Evolutionary conservation across 139 green algal species (phyloP), one percentile per base, ranked within the genome.

Genomic region (Trebouxia sp.): DNA sequence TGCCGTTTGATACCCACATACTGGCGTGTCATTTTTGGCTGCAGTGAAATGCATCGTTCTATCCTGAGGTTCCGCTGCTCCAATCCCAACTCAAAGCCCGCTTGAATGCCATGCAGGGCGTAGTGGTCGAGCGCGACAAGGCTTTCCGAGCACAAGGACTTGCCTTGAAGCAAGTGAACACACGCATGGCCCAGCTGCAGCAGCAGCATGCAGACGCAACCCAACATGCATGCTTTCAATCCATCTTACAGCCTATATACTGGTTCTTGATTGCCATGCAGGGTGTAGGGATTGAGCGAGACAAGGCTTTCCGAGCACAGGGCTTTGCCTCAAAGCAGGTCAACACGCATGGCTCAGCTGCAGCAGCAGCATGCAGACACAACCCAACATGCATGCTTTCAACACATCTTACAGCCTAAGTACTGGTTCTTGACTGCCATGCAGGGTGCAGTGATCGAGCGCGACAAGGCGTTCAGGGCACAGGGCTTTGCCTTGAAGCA

Each of bases 51-150:
- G n/a, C n/a, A n/a, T n/a, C n/a, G n/a, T n/a, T n/a, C n/a, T n/a
- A n/a, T n/a, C n/a, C n/a, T n/a, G n/a, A n/a, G n/a, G n/a, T n/a
- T n/a, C n/a, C n/a, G n/a, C n/a, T n/a, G n/a, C n/a, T n/a, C n/a
- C n/a, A n/a, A n/a, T n/a, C n/a, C n/a, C n/a, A n/a, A n/a, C n/a
- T n/a, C n/a, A n/a, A n/a, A n/a, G n/a, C n/a, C n/a, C n/a, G n/a
- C 4, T 58, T 58, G 50, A 3, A 24, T 24, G 38, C n/a, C 20
- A 75, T 75, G 35, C 69, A 77, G 69, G 26, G 69, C 69, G 24
- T 77, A 24, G 69, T 77, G 41, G 22, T n/a, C 3, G 69, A 77
- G 69, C 69, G 69, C 24, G 69, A 77, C 41, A 77, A 77, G 69
- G 69, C 42, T 9, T 53, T 77, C 14, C 22, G 69, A 26, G 69